Conservation (phyloP, 2,329 filamentous ascomycete genomes). For the Aquanectria penicillioides region DNA sequence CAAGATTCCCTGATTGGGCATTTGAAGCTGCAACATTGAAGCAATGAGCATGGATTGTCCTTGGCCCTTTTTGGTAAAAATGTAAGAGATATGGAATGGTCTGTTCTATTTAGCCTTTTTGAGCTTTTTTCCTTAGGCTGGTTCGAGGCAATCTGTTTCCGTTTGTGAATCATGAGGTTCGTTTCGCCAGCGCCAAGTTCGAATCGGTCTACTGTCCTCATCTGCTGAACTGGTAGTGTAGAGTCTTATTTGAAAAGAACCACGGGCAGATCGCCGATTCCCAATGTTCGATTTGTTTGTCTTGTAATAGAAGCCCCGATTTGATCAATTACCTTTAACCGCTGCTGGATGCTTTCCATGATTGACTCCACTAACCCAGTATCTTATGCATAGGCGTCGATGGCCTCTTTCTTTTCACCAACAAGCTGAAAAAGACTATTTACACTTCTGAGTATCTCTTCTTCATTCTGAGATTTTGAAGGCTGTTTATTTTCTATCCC, state of each 20-base stretch:
- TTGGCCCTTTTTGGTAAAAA: not conserved
- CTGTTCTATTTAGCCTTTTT: not conserved
- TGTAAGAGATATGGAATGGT: not conserved
- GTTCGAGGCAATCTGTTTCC: not conserved
- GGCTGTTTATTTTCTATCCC: not conserved
- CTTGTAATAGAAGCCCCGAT: not conserved
- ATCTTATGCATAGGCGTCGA: not conserved
- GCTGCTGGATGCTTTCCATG: not conserved
- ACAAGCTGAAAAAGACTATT: not conserved
- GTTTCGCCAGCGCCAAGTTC: not conserved
- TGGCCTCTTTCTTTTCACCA: not conserved
- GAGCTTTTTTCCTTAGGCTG: not conserved
- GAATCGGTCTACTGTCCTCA: not conserved
- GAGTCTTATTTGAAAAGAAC: not conserved
- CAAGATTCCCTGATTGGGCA: not conserved
- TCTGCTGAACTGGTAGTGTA: not conserved
- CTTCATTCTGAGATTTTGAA: not conserved
- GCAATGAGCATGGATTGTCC: slow-evolving; percentile 26
- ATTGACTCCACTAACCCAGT: not conserved
- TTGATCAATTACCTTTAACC: not conserved
- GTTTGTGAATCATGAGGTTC: not conserved
- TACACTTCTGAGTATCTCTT: not conserved
- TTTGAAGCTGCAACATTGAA: not conserved
- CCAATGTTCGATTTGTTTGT: not conserved
- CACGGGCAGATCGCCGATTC: not conserved